A percentile compares a stretch with the other conserved stretches of the same genome.
Conservation (phyloP, 768 basidiomycete species). For the Neoboletus magnificus region DNA sequence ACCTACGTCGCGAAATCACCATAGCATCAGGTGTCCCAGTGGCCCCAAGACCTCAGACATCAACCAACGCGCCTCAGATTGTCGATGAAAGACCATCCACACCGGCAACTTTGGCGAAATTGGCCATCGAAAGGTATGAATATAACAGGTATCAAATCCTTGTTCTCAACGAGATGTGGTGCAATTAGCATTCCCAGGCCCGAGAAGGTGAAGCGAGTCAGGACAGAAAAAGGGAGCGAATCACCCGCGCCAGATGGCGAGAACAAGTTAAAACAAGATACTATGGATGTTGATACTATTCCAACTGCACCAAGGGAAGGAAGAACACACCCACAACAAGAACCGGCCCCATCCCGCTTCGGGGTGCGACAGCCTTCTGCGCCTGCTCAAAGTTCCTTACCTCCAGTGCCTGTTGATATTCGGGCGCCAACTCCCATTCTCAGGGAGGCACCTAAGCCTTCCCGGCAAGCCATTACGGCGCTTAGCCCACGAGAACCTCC, state of each 20-base stretch:
- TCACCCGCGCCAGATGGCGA: conserved; percentile 35
- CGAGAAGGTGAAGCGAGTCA: conserved; percentile 69
- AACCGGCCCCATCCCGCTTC: conserved; percentile 18
- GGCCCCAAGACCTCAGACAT: conserved; percentile 55
- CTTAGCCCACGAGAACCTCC: conserved; percentile 34
- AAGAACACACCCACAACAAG: conserved; percentile 20
- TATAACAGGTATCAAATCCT: background rate
- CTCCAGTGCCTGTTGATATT: conserved; percentile 15
- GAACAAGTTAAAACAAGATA: conserved; percentile 26
- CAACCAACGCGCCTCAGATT: conserved; percentile 27
- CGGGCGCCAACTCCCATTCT: conserved; percentile 12
- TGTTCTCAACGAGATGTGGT: conserved; percentile 6
- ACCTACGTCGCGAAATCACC: conserved; percentile 36
- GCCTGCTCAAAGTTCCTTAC: conserved; percentile 13
- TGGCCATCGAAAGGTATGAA: conserved; percentile 64
- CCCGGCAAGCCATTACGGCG: conserved; percentile 14
- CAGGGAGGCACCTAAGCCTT: conserved; percentile 18
- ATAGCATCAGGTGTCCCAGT: conserved; percentile 32
- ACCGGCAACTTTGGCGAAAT: conserved; percentile 43
- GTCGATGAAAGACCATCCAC: conserved; percentile 32
- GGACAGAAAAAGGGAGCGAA: conserved; percentile 36
- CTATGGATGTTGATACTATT: conserved; percentile 36
- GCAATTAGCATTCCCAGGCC: conserved; percentile 63
- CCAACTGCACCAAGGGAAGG: conserved; percentile 25
- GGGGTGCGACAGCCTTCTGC: conserved; percentile 17